Percentiles rank a stretch among this genome's conserved stretches.
Conservation (phyloP, 148 eudicot species). For the Euryodendron excelsum region DNA sequence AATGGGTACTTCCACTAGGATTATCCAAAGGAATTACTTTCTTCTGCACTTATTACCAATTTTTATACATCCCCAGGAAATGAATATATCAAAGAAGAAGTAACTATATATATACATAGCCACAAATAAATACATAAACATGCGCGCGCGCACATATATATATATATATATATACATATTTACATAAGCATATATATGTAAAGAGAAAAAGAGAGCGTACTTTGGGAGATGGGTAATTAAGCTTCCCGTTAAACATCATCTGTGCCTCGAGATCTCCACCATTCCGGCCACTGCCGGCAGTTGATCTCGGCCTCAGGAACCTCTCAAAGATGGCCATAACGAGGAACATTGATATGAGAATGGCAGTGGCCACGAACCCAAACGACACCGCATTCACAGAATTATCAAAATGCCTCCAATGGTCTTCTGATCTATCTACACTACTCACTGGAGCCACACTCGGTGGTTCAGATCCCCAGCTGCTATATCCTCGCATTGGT, state of each 20-base stretch:
- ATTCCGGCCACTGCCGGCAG: conserved; percentile 22
- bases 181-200: too few species aligned
- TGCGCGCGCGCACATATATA: too few species aligned
- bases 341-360: conserved; percentile 55
- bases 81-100: too few species aligned
- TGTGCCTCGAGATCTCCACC: conserved; percentile 21
- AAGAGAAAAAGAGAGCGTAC: conserved; percentile 26
- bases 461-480: conserved; percentile 20
- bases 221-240: conserved; percentile 47
- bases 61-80: too few species aligned
- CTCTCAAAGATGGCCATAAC: conserved; percentile 57
- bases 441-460: conserved; percentile 29
- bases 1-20: too few species aligned
- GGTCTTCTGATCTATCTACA: conserved; percentile 18
- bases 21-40: too few species aligned
- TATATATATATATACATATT: too few species aligned
- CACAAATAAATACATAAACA: too few species aligned
- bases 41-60: too few species aligned
- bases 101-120: too few species aligned
- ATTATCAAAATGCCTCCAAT: conserved; percentile 40
- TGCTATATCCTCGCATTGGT: conserved; percentile 7
- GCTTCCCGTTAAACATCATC: conserved; percentile 22
- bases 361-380: conserved; percentile 57
- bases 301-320: conserved; percentile 39
- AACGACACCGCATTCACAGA: conserved; percentile 56